Conservation (phyloP, 2,329 filamentous ascomycete species). For the Aspergillus novoparasiticus region DNA sequence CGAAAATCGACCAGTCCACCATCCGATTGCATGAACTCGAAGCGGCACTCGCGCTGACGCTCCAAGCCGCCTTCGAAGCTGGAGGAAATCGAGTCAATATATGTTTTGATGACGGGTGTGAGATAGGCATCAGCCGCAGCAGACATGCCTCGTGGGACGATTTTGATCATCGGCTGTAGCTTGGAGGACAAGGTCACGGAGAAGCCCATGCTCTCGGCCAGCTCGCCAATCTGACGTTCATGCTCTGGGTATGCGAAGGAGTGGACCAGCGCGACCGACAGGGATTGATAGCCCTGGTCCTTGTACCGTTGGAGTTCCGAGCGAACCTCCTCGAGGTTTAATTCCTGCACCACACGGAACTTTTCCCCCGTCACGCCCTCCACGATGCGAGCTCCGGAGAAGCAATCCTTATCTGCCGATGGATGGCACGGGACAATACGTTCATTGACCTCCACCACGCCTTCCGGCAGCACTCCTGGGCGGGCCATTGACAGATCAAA, state of each 20-base stretch:
- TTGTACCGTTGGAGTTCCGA: constrained; percentile 67
- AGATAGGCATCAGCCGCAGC: not conserved
- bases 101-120: constrained; percentile 57
- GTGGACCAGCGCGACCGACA: constrained; percentile 87
- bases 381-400: constrained; percentile 66
- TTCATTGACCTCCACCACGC: constrained; percentile 84
- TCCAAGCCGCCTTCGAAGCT: constrained; percentile 80
- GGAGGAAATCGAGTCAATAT: constrained; percentile 57
- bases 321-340: constrained; percentile 56
- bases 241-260: constrained; percentile 88
- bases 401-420: constrained; percentile 65
- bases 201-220: constrained; percentile 80
- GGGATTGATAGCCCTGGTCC: constrained; percentile 71
- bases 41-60: constrained; percentile 72
- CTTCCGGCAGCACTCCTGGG: constrained; percentile 81
- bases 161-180: constrained; percentile 83
- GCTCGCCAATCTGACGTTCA: constrained; percentile 73
- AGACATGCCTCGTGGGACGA: constrained; percentile 66
- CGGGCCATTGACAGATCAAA: constrained; percentile 87
- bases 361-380: constrained; percentile 65
- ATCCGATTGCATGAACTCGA: constrained; percentile 96
- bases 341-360: constrained; percentile 67
- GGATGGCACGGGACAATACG: constrained; percentile 73
- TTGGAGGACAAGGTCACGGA: constrained; percentile 76
- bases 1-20: constrained; percentile 63